Evolutionary conservation across 176 grass and related monocot species (phyloP).

Genomic region (Zoysia pacifica): DNA sequence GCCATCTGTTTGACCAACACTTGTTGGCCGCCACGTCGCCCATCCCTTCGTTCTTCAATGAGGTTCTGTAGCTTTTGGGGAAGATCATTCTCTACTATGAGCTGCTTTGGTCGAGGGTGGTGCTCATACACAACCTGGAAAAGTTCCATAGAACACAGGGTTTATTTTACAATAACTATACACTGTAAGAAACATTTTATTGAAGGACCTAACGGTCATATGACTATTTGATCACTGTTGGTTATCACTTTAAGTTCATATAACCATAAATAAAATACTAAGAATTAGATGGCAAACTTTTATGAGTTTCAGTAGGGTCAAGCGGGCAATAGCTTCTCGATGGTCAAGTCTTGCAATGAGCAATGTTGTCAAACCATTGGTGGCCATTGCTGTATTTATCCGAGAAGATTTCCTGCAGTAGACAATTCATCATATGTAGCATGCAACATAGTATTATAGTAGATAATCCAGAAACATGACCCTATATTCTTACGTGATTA

Average conservation of each 20-base stretch:
- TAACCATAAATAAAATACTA: not conserved
- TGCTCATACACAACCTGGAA: constrained; percentile 96
- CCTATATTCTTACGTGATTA: constrained; percentile 82
- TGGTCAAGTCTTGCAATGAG: constrained; percentile 91
- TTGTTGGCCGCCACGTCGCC: constrained; percentile 81
- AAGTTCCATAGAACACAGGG: constrained; percentile 12
- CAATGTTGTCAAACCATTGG: constrained; percentile 89
- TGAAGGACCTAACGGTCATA: not conserved
- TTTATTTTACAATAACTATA: not conserved
- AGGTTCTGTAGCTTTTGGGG: constrained; percentile 97
- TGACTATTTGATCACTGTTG: not conserved
- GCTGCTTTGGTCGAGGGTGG: constrained; percentile 95
- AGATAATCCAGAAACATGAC: constrained; percentile 23
- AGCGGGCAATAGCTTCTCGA: constrained; percentile 90
- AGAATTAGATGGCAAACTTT: constrained; percentile 55
- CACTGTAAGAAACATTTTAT: constrained; percentile 15
- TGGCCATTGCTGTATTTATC: constrained; percentile 95
- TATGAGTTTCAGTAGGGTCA: constrained; percentile 97
- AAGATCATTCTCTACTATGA: constrained; percentile 98
- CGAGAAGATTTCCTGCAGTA: constrained; percentile 87
- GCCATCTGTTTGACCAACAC: constrained; percentile 99
- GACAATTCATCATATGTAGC: constrained; percentile 15
- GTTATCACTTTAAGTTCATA: not conserved
- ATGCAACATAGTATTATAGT: not conserved
- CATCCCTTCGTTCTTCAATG: constrained; percentile 92